These are phyloP conservation scores for Solanum hybrid DNA, from an alignment of 305 asterid species.

Conservation along the genomic window DNA sequence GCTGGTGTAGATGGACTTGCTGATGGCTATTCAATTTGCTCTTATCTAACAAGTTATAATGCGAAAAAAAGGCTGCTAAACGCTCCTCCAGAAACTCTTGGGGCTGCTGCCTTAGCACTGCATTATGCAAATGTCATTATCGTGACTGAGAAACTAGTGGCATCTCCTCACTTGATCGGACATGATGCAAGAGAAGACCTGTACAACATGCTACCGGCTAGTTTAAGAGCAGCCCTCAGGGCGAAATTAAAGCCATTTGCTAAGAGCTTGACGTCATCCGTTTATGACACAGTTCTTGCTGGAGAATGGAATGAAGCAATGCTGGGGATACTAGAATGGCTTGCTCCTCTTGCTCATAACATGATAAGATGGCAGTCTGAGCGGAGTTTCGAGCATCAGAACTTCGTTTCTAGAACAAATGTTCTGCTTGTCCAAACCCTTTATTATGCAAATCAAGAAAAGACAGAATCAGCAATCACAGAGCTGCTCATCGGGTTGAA, in stretches of 20 bases:
- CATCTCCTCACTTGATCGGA: constrained; percentile 75
- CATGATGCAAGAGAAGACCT: constrained; percentile 78
- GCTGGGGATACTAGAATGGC: constrained; percentile 59
- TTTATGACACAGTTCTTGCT: constrained; percentile 54
- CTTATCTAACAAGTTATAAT: constrained; percentile 15
- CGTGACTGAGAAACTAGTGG: constrained; percentile 67
- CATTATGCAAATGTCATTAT: constrained; percentile 76
- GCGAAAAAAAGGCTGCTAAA: constrained; percentile 38
- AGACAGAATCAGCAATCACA: constrained; percentile 55
- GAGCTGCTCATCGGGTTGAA: constrained; percentile 88
- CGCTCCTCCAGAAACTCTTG: constrained; percentile 70
- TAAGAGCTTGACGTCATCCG: constrained; percentile 39
- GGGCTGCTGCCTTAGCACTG: constrained; percentile 73
- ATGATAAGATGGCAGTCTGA: constrained; percentile 92
- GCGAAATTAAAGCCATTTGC: constrained; percentile 65
- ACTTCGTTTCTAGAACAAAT: constrained; percentile 51
- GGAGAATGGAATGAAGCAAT: constrained; percentile 75
- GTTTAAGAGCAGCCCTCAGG: constrained; percentile 57
- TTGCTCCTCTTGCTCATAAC: constrained; percentile 85
- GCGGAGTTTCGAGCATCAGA: constrained; percentile 78
- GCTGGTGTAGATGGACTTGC: constrained; percentile 1
- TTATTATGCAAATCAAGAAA: constrained; percentile 69
- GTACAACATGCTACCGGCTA: constrained; percentile 73
- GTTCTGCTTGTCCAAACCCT: constrained; percentile 84
- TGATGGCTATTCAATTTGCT: constrained; percentile 22